phyloP scores from a whole-genome alignment of 1,284 basidiomycete species.

The Peniophora sp. region DNA sequence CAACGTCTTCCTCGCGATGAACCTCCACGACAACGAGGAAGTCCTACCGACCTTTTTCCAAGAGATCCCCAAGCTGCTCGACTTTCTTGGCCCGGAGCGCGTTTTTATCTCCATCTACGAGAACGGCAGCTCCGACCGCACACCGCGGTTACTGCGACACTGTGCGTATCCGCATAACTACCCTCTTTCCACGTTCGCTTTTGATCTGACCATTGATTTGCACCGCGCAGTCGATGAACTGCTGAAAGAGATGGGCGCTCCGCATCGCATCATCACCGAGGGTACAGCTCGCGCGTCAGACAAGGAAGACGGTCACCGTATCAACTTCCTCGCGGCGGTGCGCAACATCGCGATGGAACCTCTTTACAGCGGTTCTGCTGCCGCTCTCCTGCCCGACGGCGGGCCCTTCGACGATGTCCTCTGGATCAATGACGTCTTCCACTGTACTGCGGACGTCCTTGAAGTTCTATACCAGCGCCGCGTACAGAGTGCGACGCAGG shows the following conservation, averaged over 20 bases:
- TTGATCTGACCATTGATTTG: not conserved
- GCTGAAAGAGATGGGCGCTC: not conserved
- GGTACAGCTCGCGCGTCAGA: not conserved
- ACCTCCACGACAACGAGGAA: not conserved
- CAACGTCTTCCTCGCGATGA: not conserved
- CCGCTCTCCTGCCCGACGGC: not conserved
- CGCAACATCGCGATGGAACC: not conserved
- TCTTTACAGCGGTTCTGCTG: not conserved
- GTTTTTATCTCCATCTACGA: constrained; percentile 1
- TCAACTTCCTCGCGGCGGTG: not conserved
- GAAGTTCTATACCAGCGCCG: not conserved
- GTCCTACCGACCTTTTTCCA: constrained; percentile 1
- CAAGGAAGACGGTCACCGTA: not conserved
- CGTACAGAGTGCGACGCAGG: not conserved
- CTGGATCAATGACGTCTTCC: constrained; percentile 1
- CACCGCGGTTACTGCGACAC: not conserved
- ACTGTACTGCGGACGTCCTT: not conserved
- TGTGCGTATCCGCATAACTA: not conserved
- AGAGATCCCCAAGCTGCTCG: not conserved
- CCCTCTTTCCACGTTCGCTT: not conserved
- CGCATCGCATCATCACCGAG: not conserved
- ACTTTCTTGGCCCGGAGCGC: not conserved
- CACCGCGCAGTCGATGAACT: not conserved
- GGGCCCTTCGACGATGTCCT: not conserved
- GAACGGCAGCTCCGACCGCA: not conserved